Base-by-base conservation (phyloP, 257 asterid species). In the Handroanthus guayacan region DNA sequence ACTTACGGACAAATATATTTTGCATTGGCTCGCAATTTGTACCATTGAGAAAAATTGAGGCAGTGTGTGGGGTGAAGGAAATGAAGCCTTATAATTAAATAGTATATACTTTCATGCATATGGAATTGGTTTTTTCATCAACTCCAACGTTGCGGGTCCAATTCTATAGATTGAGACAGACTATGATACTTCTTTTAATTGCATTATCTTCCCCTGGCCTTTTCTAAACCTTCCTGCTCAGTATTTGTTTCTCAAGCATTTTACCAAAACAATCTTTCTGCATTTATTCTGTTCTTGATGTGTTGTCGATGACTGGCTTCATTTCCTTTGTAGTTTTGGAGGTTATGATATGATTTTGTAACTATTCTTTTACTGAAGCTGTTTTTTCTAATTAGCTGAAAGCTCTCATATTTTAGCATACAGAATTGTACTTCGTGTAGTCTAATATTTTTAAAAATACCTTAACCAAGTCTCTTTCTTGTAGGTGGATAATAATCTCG, bases 401-500 rank as follows among this genome's bases (percentile, higher is more conserved):
- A 39, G 14, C 37, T 11, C 43, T 14, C 50, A 55, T 13, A 16
- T 13, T 71, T 48, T 65, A 47, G 39, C 52, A 48, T 31, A 18
- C 61, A 2, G 62, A 45, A 44, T 69, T 71, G 18, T 48, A 38
- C 47, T 56, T 45, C 2, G 4, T 54, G 31, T 54, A 54, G 61
- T 54, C 31, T 4, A 41, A 41, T 16, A 41, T 74, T 61, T 45
- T 20, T 56, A 51, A 51, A 62, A 69, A 55, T 61, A 45, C 63
- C 44, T 36, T 41, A 72, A 74, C 57, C 75, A 54, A 61, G 61
- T 41, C 70, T 72, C 39, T 54, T 72, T 9, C 56, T 56, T 85
- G 87, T 79, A 93, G 99, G 98, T 95, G 99, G 99, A 36, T 90
- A 65, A 79, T 87, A 67, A 93, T 95, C 65, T 89, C 90, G 14